Base-by-base conservation (phyloP, 352 stramenopile species). In the Phytophthora hibernalis region DNA sequence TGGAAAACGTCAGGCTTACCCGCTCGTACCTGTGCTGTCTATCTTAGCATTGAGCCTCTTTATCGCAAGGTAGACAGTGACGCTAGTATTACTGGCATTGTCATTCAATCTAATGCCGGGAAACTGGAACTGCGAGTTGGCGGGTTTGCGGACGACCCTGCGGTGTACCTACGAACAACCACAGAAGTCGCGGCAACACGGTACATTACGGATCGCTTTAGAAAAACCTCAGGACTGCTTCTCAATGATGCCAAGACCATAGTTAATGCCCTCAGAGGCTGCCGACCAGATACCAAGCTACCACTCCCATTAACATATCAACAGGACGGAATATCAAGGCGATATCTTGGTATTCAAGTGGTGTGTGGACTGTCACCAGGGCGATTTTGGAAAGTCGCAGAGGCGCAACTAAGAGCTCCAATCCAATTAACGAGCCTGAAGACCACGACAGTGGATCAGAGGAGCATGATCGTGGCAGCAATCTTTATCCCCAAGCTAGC, bases 391-490 rank as follows among this genome's bases (percentile, higher is more conserved):
- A 26, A 16, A 10, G 12, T 44, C 0, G 48, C 48, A 18, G 48
- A 54, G 10, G 8, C 9, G 6, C 48, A 54, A n/a, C 48, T 54
- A 37, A n/a, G 24, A 6, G 42, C 48, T 6, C 15, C 16, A 15
- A 28, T 54, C 5, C 8, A 10, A 24, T 11, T 54, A 28, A 30
- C 48, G 6, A 44, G 16, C 28, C 15, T 13, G 12, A 42, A 43
- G 16, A 44, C 30, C 7, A 43, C 48, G 15, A 54, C 48, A 11
- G 48, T 54, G n/a, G 48, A 54, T 30, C 48, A 54, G 11, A 16
- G 48, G 2, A 54, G 30, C 30, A 2, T 31, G 7, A 54, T 54
- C 18, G 26, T 30, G 42, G 30, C 48, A 31, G 28, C 48, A 5
- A n/a, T 43, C 7, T 31, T 54, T 16, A 28, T 54, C 16, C 48